Evolutionary conservation across 352 stramenopile species (phyloP), one percentile per base, ranked within the genome.

Genomic region (Phytophthora syringae): DNA sequence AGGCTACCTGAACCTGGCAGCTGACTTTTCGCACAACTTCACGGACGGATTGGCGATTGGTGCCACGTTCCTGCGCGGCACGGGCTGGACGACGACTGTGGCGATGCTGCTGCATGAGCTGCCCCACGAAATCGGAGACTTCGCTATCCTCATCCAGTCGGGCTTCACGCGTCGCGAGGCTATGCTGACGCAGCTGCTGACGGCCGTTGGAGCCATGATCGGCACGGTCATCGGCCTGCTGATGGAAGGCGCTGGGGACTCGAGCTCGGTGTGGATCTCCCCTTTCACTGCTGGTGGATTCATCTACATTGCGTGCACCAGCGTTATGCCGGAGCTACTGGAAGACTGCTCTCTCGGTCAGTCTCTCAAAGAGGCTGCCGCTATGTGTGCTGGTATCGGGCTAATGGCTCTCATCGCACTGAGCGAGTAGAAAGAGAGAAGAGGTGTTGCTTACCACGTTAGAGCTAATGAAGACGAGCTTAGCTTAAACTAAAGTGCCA

Each of bases 1-100:
- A n/a, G 92, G 88, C 1, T 97, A 95, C 63, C 65, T 98, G 7
- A 98, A 97, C 63, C 79, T 98, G 36, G 88, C 83, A 3, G 91
- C 89, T n/a, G 92, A 98, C 62, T 91, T 94, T 37, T 79, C 93
- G 51, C 92, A 98, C 70, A 98, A 97, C 70, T 98, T 98, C 60
- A 98, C 93, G 9, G 93, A 98, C 68, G 93, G 93, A 2, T 78
- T 98, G 34, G 92, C 92, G 4, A 98, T 98, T 73, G 94, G 94
- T 39, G 91, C 92, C 20, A 96, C 90, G 16, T 98, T 97, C 79
- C 58, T 88, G 48, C 79, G 76, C 18, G 84, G 75, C 44, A 95
- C 66, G 65, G 90, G 75, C 45, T 94, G 76, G 89, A 87, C 84
- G 53, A 97, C 91, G 27, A 94, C 90, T 18, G 44, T 97, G 30